Evolutionary conservation across 2,329 filamentous ascomycete species (phyloP), one percentile per base, ranked within the genome.

Genomic region (Hortaea werneckii): DNA sequence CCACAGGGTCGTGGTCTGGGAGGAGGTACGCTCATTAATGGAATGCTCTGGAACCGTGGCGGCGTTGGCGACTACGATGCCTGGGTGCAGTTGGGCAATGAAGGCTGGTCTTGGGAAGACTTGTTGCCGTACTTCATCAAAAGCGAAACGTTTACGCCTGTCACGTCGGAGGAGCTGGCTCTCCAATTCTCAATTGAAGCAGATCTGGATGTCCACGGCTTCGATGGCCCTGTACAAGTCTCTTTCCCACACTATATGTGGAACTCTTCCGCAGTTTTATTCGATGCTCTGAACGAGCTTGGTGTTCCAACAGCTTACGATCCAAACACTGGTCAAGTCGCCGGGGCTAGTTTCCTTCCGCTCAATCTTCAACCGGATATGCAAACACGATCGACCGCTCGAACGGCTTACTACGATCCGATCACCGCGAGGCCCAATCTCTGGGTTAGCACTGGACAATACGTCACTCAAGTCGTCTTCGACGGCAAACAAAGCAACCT

Each of bases 31-130:
- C 51, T 61, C 10, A 56, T 66, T 41, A 64, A 65, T 42, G 58
- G 54, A 26, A 60, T 62, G 54, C 52, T 61, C n/a, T 65, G 54
- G 52, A 59, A 58, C 44, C 67, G 72, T 29, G 73, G 67, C 5
- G 67, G 65, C 26, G 35, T 46, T 32, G 65, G 66, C 32, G 75
- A 78, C 39, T 74, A 76, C 40, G 72, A 82, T 58, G 69, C 68
- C 0, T 82, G 78, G 78, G 72, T 71, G 40, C 60, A 66, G 29
- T 60, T 82, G 7, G 78, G 78, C 0, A 82, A 81, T 52, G 46
- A 52, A 1, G 78, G 76, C 1, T 82, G 79, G 79, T 66, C 69
- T 1, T 82, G 75, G 75, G 63, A 75, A 37, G 66, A 66, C 5
- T 50, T 75, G 20, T 53, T 63, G 11, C 60, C 58, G 7, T 66